These are phyloP conservation scores for Dendrobium officinale DNA, from an alignment of 106 monocot genomes.

Conservation along the genomic window DNA sequence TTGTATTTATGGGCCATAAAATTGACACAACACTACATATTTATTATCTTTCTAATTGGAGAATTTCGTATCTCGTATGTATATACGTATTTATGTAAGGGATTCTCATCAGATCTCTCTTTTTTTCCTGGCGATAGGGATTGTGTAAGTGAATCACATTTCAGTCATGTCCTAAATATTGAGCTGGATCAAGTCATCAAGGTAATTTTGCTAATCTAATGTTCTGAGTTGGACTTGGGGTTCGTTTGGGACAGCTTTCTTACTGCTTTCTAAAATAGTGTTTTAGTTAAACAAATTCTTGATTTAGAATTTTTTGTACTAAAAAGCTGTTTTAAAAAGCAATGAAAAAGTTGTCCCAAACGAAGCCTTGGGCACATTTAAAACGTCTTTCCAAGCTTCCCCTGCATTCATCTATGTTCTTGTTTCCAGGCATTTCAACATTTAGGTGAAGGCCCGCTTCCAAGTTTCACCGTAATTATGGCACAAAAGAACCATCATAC, in stretches of 20 bases:
- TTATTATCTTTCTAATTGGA: not conserved
- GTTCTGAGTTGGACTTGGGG: not conserved
- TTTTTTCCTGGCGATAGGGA: slow-evolving; percentile 33
- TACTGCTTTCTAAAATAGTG: too few relatives aligned
- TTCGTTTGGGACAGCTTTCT: too few relatives aligned
- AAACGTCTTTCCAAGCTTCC: not conserved
- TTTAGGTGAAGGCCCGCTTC: slow-evolving; percentile 43
- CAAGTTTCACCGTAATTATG: slow-evolving; percentile 60
- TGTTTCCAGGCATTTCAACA: slow-evolving; percentile 45
- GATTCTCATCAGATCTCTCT: not conserved
- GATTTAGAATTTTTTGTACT: too few relatives aligned
- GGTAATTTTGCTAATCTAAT: slow-evolving; percentile 16
- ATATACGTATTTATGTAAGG: not conserved
- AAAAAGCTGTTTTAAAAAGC: too few relatives aligned
- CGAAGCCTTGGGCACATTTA: not conserved
- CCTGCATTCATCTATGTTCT: not conserved
- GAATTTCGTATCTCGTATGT: not conserved
- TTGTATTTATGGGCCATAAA: not conserved
- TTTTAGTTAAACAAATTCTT: too few relatives aligned
- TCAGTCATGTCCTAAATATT: slow-evolving; percentile 60
- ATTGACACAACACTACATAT: not conserved
- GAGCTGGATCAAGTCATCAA: slow-evolving; percentile 69
- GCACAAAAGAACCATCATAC: slow-evolving; percentile 83
- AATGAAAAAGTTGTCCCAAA: too few relatives aligned
- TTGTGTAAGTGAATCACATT: slow-evolving; percentile 76